Percentiles rank a stretch among this genome's conserved stretches.
Conservation (phyloP, 106 monocot genomes). For the Alisma plantagoaquatica region DNA sequence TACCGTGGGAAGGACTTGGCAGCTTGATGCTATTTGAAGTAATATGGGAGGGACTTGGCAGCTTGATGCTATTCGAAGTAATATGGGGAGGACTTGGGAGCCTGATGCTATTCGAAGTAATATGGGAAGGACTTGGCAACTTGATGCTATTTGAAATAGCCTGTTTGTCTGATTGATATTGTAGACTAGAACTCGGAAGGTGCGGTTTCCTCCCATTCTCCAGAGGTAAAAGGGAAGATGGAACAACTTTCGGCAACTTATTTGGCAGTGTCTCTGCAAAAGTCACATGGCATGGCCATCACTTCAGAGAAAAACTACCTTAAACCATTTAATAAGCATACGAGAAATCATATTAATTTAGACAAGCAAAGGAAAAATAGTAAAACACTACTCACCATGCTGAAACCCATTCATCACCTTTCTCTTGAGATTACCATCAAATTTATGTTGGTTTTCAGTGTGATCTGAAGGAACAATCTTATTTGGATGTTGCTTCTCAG, state of each 20-base stretch:
- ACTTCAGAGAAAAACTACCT: not conserved
- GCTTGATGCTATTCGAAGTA: no score
- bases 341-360: not conserved
- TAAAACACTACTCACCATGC: conserved; percentile 43
- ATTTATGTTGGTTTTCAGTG: conserved; percentile 1
- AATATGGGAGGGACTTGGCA: no score
- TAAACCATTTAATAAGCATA: no score
- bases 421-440: conserved; percentile 40
- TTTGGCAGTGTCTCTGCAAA: conserved; percentile 28
- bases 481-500: no score
- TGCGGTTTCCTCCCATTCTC: conserved; percentile 40
- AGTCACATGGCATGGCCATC: conserved; percentile 32
- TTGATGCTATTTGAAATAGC: no score
- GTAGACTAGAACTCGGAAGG: no score
- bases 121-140: no score
- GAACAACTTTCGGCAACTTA: conserved; percentile 35
- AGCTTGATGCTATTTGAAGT: no score
- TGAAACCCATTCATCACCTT: conserved; percentile 52
- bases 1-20: no score
- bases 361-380: not conserved
- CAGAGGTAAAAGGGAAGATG: conserved; percentile 22
- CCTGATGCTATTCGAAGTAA: no score
- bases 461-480: conserved; percentile 12
- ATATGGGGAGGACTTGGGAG: no score
- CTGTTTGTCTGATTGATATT: no score